Conservation (phyloP, 805 yeast genomes). For the Wickerhamomyces canadensis region DNA sequence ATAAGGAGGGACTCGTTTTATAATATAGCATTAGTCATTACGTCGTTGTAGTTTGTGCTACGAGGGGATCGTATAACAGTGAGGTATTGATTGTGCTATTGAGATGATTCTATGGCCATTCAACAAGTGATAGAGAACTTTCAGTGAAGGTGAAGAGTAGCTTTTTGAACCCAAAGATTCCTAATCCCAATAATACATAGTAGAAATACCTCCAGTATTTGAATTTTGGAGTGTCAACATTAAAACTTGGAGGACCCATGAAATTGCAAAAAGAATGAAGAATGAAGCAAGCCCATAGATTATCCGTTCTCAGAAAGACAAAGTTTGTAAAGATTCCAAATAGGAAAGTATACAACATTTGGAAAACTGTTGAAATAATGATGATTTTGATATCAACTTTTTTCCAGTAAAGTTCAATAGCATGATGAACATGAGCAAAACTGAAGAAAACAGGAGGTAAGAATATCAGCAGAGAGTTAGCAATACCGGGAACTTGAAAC, state of each 20-base stretch:
- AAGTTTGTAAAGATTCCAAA: constrained; percentile 67
- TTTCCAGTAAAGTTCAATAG: constrained; percentile 37
- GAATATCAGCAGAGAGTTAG: constrained; percentile 22
- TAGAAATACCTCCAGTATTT: constrained; percentile 30
- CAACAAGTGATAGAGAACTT: constrained; percentile 13
- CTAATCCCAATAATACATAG: constrained; percentile 35
- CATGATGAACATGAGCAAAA: constrained; percentile 77
- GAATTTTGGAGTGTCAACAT: constrained; percentile 10
- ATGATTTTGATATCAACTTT: constrained; percentile 27
- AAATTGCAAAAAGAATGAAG: constrained; percentile 67
- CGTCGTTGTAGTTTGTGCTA: not conserved
- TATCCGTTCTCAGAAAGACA: constrained; percentile 45
- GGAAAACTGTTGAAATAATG: constrained; percentile 38
- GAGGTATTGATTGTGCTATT: too few species aligned
- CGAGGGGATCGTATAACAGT: too few species aligned
- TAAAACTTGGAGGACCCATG: constrained; percentile 56
- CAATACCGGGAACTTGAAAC: constrained; percentile 19
- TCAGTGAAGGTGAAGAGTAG: constrained; percentile 25
- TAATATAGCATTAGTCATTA: too few species aligned
- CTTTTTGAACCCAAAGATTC: constrained; percentile 34
- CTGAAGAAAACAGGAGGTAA: constrained; percentile 66
- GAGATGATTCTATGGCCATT: too few species aligned
- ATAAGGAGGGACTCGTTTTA: too few species aligned
- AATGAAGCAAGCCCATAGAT: constrained; percentile 49
- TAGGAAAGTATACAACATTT: constrained; percentile 56